phyloP scores from a whole-genome alignment of 2,329 filamentous ascomycete genomes.

The Rutstroemia sp. region DNA sequence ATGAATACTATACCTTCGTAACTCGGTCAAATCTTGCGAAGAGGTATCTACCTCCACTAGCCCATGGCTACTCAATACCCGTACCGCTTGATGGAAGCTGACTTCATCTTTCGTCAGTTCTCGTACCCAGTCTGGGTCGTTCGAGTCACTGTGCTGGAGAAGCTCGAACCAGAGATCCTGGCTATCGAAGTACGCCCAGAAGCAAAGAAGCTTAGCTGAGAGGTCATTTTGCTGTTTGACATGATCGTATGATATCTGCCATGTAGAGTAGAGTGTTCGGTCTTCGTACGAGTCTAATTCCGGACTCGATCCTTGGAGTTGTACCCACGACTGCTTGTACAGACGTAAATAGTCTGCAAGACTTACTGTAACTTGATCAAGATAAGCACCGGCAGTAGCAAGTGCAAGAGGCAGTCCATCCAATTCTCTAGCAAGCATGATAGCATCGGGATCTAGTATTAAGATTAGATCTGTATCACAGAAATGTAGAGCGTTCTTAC shows the following conservation, averaged over 20 bases:
- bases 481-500: background rate
- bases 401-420: conserved; percentile 1
- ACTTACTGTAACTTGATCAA: background rate
- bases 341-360: background rate
- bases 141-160: background rate
- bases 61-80: too few species aligned
- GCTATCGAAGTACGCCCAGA: background rate
- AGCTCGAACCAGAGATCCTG: background rate
- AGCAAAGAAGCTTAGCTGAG: background rate
- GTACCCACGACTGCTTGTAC: too few species aligned
- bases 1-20: too few species aligned
- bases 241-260: background rate
- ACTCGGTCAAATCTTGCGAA: too few species aligned
- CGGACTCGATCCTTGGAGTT: background rate
- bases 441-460: background rate
- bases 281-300: background rate
- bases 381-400: background rate
- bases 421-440: background rate
- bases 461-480: background rate
- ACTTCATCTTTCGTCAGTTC: background rate
- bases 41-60: too few species aligned
- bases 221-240: background rate
- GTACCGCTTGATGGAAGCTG: background rate
- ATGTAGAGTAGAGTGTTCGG: background rate
- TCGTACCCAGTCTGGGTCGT: background rate